A percentile compares a stretch with the other conserved stretches of the same genome.
Conservation (phyloP, 805 yeast genomes). For the Candida endomychidarum region DNA sequence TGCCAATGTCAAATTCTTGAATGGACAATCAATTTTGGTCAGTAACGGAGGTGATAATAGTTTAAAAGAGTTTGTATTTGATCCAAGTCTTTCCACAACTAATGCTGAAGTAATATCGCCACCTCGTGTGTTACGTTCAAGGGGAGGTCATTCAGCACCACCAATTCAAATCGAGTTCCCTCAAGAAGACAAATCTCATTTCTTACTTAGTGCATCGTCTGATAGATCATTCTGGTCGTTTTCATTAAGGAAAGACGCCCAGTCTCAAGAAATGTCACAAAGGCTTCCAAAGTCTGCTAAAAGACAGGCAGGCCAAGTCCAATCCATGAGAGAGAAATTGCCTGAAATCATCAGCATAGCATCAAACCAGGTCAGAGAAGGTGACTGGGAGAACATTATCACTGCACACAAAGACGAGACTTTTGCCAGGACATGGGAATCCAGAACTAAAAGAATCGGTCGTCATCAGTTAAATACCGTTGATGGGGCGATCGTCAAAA, state of each 20-base stretch:
- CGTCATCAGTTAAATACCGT: constrained; percentile 65
- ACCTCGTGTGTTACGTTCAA: constrained; percentile 85
- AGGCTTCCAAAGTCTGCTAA: constrained; percentile 45
- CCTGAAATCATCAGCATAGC: constrained; percentile 74
- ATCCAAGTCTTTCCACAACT: constrained; percentile 75
- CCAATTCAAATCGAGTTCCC: constrained; percentile 77
- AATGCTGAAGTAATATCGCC: constrained; percentile 72
- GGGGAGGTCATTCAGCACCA: constrained; percentile 98
- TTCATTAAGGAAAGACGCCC: constrained; percentile 93
- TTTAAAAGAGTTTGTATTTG: constrained; percentile 88
- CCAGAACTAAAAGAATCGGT: constrained; percentile 76
- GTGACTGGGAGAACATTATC: constrained; percentile 91
- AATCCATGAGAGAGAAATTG: constrained; percentile 62
- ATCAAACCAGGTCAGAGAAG: constrained; percentile 70
- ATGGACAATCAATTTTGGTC: constrained; percentile 89
- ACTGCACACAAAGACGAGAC: constrained; percentile 84
- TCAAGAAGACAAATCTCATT: constrained; percentile 74
- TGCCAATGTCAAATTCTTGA: constrained; percentile 67
- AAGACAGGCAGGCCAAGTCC: constrained; percentile 55
- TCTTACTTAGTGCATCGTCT: constrained; percentile 78
- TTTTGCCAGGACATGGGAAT: constrained; percentile 90
- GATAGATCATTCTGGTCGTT: constrained; percentile 90
- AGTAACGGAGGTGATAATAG: constrained; percentile 91
- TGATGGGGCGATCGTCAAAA: constrained; percentile 75
- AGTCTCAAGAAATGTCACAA: constrained; percentile 90